Evolutionary conservation across 345 rosid genomes (phyloP), one percentile per base, ranked within the genome.

Genomic region (Bruguiera sexangula): DNA sequence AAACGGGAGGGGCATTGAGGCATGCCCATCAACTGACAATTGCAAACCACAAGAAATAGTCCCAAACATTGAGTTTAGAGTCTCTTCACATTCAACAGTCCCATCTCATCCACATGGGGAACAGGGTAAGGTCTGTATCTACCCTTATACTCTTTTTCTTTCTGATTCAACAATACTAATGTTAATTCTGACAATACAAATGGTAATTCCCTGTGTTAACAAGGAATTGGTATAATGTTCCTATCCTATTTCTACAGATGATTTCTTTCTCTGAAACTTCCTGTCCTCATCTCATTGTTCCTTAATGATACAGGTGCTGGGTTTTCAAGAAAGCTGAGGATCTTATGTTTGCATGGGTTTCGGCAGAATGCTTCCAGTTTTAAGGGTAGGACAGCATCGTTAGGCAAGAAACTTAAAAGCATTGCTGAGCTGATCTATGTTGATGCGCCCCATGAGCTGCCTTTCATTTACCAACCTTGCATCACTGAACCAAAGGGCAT

Each of bases 291-390:
- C 9, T 43, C 8, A 63, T 63, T 53, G 8, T 66, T 27, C 54
- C 62, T n/a, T 54, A 21, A 55, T 52, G 10, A 53, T 10, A 30
- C 84, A 89, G 91, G 82, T 62, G 78, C 51, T 7, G 61, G 30
- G 5, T 39, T 76, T 63, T 82, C 80, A 26, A 83, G 84, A 77
- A 95, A 90, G 76, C 83, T 92, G 67, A 86, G 87, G 79, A 89
- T 92, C 73, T 79, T 92, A 72, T 95, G 99, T 84, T 78, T 95
- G 80, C 99, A 95, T 27, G 99, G 99, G 65, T 95, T 92, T 82
- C 82, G 98, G 77, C 98, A 95, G 76, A 95, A 86, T 74, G 92
- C 96, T 20, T 87, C 98, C 65, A 75, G 97, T 75, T 92, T 95
- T 71, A 92, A 86, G 76, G 99, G 99, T 71, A 82, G 98, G 85